Conservation (phyloP, 768 basidiomycete species). For the Lactarius tabidus region DNA sequence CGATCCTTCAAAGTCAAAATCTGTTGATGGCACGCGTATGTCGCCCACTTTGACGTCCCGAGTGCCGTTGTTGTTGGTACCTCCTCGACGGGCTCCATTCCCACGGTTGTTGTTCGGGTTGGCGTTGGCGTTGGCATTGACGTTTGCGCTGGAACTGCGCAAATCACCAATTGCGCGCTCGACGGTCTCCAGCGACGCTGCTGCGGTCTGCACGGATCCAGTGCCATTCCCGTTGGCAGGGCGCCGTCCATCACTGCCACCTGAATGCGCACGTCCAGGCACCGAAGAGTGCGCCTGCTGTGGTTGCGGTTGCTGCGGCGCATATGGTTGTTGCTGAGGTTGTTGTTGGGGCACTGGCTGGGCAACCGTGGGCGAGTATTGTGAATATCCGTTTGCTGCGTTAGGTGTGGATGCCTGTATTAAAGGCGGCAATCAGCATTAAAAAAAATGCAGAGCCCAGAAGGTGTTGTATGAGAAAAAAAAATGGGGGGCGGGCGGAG, state of each 20-base stretch:
- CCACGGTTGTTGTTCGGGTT: constrained; percentile 32
- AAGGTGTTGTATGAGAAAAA: constrained; percentile 49
- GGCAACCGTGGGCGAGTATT: constrained; percentile 26
- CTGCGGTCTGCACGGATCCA: constrained; percentile 64
- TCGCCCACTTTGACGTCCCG: constrained; percentile 35
- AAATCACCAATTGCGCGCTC: constrained; percentile 54
- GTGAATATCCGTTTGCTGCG: constrained; percentile 27
- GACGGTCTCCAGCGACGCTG: constrained; percentile 70
- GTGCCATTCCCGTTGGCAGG: constrained; percentile 31
- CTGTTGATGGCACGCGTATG: constrained; percentile 61
- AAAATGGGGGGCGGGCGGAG: constrained; percentile 37
- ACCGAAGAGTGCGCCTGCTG: constrained; percentile 10
- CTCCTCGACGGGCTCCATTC: constrained; percentile 33
- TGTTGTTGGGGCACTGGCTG: constrained; percentile 28
- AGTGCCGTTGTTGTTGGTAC: constrained; percentile 1
- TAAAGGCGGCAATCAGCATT: constrained; percentile 15
- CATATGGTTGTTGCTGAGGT: constrained; percentile 27
- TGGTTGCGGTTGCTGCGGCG: constrained; percentile 23
- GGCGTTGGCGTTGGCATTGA: constrained; percentile 24
- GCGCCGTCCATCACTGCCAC: constrained; percentile 30
- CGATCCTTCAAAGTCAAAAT: constrained; percentile 77
- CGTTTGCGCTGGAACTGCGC: constrained; percentile 35
- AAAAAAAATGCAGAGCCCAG: constrained; percentile 6
- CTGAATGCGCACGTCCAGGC: constrained; percentile 18
- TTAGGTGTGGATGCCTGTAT: constrained; percentile 49